Conservation (phyloP, 768 basidiomycete genomes). For the Rhodotorula sphaerocarpa region DNA sequence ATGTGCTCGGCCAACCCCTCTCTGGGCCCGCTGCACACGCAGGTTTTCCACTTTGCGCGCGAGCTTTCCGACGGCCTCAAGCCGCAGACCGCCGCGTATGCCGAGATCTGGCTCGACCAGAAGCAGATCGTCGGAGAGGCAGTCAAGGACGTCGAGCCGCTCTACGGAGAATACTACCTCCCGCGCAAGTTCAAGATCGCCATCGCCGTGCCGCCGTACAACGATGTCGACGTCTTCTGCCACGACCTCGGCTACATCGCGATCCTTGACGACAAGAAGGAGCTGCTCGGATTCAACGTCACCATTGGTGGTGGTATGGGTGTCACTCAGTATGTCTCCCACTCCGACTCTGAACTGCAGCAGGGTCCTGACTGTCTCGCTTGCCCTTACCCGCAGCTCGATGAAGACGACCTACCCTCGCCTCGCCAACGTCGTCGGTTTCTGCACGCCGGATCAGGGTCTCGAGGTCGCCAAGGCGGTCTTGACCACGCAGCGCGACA, state of each 20-base stretch:
- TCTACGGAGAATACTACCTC: constrained; percentile 96
- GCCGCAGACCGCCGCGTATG: constrained; percentile 85
- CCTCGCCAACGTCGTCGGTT: constrained; percentile 75
- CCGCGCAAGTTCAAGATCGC: constrained; percentile 82
- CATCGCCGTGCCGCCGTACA: constrained; percentile 88
- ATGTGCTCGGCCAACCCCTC: constrained; percentile 83
- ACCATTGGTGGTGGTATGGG: constrained; percentile 95
- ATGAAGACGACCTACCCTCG: constrained; percentile 99
- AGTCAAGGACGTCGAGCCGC: constrained; percentile 76
- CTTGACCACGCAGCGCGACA: constrained; percentile 86
- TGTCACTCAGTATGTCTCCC: constrained; percentile 61
- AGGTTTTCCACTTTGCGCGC: constrained; percentile 77
- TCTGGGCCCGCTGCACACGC: constrained; percentile 71
- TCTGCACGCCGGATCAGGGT: constrained; percentile 81
- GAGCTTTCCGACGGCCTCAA: constrained; percentile 74
- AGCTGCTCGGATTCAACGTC: constrained; percentile 88
- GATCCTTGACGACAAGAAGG: constrained; percentile 65
- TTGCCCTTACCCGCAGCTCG: constrained; percentile 45
- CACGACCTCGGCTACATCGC: constrained; percentile 97
- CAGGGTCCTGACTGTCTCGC: not conserved
- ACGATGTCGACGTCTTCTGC: constrained; percentile 83
- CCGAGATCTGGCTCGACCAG: constrained; percentile 99
- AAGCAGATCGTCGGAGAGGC: constrained; percentile 91
- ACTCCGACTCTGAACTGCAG: not conserved
- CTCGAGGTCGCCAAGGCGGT: constrained; percentile 80